Conservation (phyloP, 768 basidiomycete species). For the Sutorius australiensis region DNA sequence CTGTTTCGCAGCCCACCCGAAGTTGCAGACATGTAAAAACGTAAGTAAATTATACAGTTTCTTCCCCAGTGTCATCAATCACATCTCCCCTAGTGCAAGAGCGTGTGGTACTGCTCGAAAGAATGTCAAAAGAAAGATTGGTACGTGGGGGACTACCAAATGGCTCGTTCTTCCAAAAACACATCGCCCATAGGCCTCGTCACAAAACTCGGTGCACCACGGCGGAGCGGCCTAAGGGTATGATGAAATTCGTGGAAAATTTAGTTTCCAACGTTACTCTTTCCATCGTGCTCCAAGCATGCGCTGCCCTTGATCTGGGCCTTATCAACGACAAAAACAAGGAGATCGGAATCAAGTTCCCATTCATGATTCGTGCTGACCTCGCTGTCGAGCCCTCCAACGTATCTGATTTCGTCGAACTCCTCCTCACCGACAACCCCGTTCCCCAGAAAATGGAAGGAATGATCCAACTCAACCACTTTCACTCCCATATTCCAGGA, state of each 20-base stretch:
- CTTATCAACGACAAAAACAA: background rate
- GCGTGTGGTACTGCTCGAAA: background rate
- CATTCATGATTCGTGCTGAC: background rate
- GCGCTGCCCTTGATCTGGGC: background rate
- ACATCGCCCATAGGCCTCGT: background rate
- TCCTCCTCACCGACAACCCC: background rate
- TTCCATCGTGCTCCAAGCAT: background rate
- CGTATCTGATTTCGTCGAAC: background rate
- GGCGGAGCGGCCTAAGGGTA: background rate
- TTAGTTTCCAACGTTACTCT: background rate
- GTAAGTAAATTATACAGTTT: background rate
- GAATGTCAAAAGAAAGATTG: background rate
- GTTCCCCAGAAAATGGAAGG: background rate
- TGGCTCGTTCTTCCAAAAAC: background rate
- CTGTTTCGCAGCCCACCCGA: background rate
- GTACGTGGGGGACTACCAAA: background rate
- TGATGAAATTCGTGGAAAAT: background rate
- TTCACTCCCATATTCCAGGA: background rate
- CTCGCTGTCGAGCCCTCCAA: background rate
- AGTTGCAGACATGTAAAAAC: background rate
- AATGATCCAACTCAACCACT: background rate
- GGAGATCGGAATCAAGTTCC: background rate
- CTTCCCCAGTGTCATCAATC: background rate
- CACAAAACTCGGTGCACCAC: background rate
- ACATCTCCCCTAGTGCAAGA: background rate